Evolutionary conservation across 2,329 filamentous ascomycete species (phyloP).

Genomic region (Pestalotiopsis sp.): DNA sequence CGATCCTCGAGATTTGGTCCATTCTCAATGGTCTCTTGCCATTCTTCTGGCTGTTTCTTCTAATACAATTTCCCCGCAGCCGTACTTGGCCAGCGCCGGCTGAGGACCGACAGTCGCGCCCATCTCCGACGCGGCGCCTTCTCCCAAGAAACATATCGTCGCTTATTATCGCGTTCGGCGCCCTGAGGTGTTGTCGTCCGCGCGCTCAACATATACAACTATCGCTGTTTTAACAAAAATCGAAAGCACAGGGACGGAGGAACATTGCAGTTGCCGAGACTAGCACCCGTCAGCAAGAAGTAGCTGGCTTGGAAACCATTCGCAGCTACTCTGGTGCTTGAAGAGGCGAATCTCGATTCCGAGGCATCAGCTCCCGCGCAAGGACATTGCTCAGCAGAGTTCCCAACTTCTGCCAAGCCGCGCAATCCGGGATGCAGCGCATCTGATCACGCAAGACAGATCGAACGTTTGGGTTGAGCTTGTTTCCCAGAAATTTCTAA

Average conservation of each 20-base stretch:
- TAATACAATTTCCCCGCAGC: not conserved
- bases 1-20: not conserved
- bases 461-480: conserved; percentile 35
- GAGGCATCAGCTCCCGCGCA: conserved; percentile 21
- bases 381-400: conserved; percentile 16
- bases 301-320: conserved; percentile 36
- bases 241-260: not conserved
- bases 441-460: conserved; percentile 27
- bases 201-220: not conserved
- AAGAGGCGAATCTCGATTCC: conserved; percentile 36
- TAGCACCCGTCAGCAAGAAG: conserved; percentile 34
- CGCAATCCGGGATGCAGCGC: conserved; percentile 26
- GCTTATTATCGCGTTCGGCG: not conserved
- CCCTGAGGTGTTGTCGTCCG: not conserved
- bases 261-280: conserved; percentile 19
- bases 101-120: not conserved
- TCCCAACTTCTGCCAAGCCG: not conserved
- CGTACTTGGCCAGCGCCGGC: conserved; percentile 9
- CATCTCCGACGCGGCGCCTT: not conserved
- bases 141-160: not conserved
- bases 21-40: not conserved
- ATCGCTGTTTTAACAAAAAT: conserved; percentile 1
- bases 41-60: not conserved
- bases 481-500: conserved; percentile 24
- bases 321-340: conserved; percentile 35